phyloP scores from a whole-genome alignment of 495 filamentous ascomycete genomes.

The Xylaria scruposa region DNA sequence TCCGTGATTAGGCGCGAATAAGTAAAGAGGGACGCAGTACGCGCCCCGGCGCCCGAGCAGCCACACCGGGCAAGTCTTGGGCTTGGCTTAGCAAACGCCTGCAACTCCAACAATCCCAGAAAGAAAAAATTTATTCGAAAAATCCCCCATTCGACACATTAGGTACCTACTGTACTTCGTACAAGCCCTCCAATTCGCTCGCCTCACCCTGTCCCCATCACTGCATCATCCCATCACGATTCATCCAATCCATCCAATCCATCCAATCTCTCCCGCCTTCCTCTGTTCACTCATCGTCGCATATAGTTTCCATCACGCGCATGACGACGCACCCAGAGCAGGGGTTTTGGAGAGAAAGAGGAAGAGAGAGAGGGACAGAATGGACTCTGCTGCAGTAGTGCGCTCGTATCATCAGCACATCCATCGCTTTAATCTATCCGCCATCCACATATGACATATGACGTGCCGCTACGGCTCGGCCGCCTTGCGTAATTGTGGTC shows the following conservation, averaged over 20 bases:
- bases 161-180: too few species aligned
- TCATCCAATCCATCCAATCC: background rate
- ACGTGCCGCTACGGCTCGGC: constrained; percentile 13
- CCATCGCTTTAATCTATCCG: background rate
- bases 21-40: background rate
- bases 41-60: constrained; percentile 8
- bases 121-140: too few species aligned
- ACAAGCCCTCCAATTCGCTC: constrained; percentile 2
- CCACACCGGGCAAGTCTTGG: background rate
- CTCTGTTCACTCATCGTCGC: background rate
- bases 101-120: background rate
- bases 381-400: constrained; percentile 8
- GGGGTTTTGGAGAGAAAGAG: background rate
- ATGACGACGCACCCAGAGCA: constrained; percentile 8
- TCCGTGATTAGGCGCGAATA: constrained; percentile 25
- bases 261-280: constrained; percentile 11
- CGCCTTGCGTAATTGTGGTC: background rate
- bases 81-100: background rate
- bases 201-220: constrained; percentile 13
- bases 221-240: background rate
- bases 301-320: constrained; percentile 22
- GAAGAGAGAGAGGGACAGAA: too few species aligned
- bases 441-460: constrained; percentile 1
- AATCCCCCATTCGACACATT: background rate
- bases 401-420: background rate